Conservation (phyloP, 1,284 basidiomycete species). For the Cryptococcus neoformans region DNA sequence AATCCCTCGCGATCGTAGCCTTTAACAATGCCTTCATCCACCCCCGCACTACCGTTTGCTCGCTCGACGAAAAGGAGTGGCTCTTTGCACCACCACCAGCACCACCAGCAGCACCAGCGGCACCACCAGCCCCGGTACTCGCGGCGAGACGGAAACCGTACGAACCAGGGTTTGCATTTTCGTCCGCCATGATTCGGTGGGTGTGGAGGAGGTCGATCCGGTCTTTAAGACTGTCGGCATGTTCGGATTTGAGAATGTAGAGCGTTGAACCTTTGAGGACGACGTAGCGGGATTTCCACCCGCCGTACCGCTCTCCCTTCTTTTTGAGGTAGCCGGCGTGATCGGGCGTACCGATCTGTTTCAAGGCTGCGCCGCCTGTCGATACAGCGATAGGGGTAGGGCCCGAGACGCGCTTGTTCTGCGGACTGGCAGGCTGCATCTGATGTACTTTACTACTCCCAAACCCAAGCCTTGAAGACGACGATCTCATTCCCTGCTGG, state of each 20-base stretch:
- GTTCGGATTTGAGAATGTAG: slow-evolving; percentile 74
- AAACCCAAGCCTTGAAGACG: slow-evolving; percentile 23
- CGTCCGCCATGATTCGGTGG: slow-evolving; percentile 91
- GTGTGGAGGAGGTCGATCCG: slow-evolving; percentile 81
- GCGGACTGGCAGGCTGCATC: slow-evolving; percentile 32
- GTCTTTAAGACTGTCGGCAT: slow-evolving; percentile 94
- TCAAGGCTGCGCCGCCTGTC: slow-evolving; percentile 56
- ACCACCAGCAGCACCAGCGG: too few relatives aligned
- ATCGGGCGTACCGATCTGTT: slow-evolving; percentile 85
- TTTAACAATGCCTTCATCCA: slow-evolving; percentile 99
- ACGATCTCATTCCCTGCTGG: too few relatives aligned
- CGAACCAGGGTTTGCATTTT: slow-evolving; percentile 83
- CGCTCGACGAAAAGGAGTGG: slow-evolving; percentile 88
- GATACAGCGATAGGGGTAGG: not conserved
- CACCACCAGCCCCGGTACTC: too few relatives aligned
- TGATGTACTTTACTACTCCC: slow-evolving; percentile 17
- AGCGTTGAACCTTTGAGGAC: slow-evolving; percentile 90
- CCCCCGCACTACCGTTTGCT: slow-evolving; percentile 76
- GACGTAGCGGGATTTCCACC: slow-evolving; percentile 91
- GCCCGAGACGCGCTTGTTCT: slow-evolving; percentile 13
- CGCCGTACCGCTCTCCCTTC: slow-evolving; percentile 88
- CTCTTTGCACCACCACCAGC: slow-evolving; percentile 59
- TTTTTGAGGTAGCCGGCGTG: slow-evolving; percentile 93
- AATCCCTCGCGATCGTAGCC: slow-evolving; percentile 91
- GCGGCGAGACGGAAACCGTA: slow-evolving; percentile 83